Conservation (phyloP, 257 asterid species). For the Ajuga chamaepitys region DNA sequence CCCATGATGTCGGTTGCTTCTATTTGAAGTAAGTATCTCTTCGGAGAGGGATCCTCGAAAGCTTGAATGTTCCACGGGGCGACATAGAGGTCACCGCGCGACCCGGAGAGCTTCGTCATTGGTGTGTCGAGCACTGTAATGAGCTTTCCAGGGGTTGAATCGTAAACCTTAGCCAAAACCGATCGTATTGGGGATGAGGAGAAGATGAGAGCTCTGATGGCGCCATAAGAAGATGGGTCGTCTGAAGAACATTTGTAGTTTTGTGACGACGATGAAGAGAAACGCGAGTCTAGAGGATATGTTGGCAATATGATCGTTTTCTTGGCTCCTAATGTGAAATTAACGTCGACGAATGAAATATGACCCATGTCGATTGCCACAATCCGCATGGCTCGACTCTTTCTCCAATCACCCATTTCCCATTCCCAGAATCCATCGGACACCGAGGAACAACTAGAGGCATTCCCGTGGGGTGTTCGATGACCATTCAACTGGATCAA, state of each 20-base stretch:
- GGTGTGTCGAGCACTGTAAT: slow-evolving; percentile 51
- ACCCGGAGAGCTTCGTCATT: slow-evolving; percentile 43
- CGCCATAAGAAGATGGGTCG: slow-evolving; percentile 31
- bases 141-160: slow-evolving; percentile 53
- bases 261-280: slow-evolving; percentile 31
- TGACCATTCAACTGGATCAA: slow-evolving; percentile 64
- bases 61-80: slow-evolving; percentile 69
- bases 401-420: slow-evolving; percentile 98
- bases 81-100: slow-evolving; percentile 62
- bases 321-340: slow-evolving; percentile 52
- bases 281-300: slow-evolving; percentile 80
- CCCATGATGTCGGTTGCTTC: slow-evolving; percentile 59
- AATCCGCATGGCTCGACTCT: slow-evolving; percentile 74
- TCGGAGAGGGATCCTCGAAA: slow-evolving; percentile 81
- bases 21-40: slow-evolving; percentile 65
- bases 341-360: slow-evolving; percentile 61
- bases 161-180: slow-evolving; percentile 74
- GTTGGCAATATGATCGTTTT: slow-evolving; percentile 71
- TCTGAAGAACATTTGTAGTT: slow-evolving; percentile 27
- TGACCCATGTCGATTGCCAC: slow-evolving; percentile 76
- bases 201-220: slow-evolving; percentile 68
- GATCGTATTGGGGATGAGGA: slow-evolving; percentile 60
- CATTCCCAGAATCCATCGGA: slow-evolving; percentile 78
- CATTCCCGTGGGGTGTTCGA: slow-evolving; percentile 20
- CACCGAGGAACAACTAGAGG: slow-evolving; percentile 29